These are phyloP conservation scores for Camelina laxa DNA, from an alignment of 345 rosid species.

Conservation along the genomic window DNA sequence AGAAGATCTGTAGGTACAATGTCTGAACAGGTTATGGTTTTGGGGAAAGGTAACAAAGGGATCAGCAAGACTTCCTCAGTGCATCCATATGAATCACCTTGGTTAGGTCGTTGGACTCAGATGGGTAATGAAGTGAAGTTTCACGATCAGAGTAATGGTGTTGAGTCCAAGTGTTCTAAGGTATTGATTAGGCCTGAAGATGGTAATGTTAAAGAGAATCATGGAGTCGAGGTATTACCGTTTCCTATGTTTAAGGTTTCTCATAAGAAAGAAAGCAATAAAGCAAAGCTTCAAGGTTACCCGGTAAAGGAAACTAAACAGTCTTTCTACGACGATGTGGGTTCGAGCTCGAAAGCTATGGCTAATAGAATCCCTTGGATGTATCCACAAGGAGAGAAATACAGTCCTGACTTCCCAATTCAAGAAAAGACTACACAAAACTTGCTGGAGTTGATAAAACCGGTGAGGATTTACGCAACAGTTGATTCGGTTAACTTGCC, in stretches of 20 bases:
- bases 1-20: constrained; percentile 33
- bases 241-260: constrained; percentile 45
- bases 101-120: constrained; percentile 71
- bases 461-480: constrained; percentile 55
- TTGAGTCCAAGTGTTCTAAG: constrained; percentile 10
- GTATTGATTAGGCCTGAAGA: constrained; percentile 27
- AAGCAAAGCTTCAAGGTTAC: not conserved
- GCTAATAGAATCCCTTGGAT: constrained; percentile 42
- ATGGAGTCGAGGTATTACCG: constrained; percentile 22
- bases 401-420: constrained; percentile 36
- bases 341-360: constrained; percentile 55
- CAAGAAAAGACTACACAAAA: constrained; percentile 51
- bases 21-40: constrained; percentile 38
- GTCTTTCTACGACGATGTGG: constrained; percentile 42
- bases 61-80: constrained; percentile 39
- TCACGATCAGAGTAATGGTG: constrained; percentile 1
- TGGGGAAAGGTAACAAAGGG: constrained; percentile 37
- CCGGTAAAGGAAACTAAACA: no score
- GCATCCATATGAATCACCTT: constrained; percentile 52
- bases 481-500: constrained; percentile 54
- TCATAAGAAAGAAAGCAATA: constrained; percentile 14
- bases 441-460: constrained; percentile 39
- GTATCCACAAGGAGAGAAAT: constrained; percentile 29
- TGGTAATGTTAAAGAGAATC: constrained; percentile 22
- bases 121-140: constrained; percentile 19